These are phyloP conservation scores for Uronychia setigera DNA, from an alignment of 73 alveolate species.

Conservation along the genomic window DNA sequence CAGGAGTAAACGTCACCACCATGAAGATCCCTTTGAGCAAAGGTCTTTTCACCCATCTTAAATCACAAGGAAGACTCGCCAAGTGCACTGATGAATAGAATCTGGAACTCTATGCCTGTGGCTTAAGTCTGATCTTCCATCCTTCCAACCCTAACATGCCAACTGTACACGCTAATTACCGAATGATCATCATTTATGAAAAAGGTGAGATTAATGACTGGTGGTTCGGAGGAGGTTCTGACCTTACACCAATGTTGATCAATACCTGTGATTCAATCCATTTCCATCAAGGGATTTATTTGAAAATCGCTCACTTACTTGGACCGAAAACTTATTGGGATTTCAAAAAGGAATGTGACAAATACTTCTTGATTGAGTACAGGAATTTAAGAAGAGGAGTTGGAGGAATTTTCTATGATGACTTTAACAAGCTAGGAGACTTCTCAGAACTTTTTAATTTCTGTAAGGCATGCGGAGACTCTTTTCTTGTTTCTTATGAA, in stretches of 20 bases:
- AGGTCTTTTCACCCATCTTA: slow-evolving; percentile 57
- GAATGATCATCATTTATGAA: slow-evolving; percentile 50
- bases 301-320: slow-evolving; percentile 46
- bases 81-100: slow-evolving; percentile 22
- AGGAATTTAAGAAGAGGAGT: slow-evolving; percentile 86
- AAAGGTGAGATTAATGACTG: slow-evolving; percentile 45
- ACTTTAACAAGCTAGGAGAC: slow-evolving; percentile 57
- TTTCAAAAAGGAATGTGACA: slow-evolving; percentile 77
- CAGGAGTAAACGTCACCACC: slow-evolving; percentile 66
- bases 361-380: slow-evolving; percentile 72
- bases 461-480: slow-evolving; percentile 23
- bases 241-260: slow-evolving; percentile 84
- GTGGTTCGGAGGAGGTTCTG: slow-evolving; percentile 95
- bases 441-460: slow-evolving; percentile 52
- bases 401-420: slow-evolving; percentile 93
- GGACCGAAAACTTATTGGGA: slow-evolving; percentile 50
- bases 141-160: slow-evolving; percentile 83
- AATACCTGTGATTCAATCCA: slow-evolving; percentile 65
- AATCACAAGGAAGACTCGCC: slow-evolving; percentile 57
- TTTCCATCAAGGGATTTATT: slow-evolving; percentile 55
- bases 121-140: slow-evolving; percentile 84
- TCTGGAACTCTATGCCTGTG: slow-evolving; percentile 69
- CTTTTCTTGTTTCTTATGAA: slow-evolving; percentile 36
- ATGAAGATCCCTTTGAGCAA: slow-evolving; percentile 58
- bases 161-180: slow-evolving; percentile 87